Evolutionary conservation across 2,329 filamentous ascomycete species (phyloP), one percentile per base, ranked within the genome.

Genomic region (Anthostomella pinea): DNA sequence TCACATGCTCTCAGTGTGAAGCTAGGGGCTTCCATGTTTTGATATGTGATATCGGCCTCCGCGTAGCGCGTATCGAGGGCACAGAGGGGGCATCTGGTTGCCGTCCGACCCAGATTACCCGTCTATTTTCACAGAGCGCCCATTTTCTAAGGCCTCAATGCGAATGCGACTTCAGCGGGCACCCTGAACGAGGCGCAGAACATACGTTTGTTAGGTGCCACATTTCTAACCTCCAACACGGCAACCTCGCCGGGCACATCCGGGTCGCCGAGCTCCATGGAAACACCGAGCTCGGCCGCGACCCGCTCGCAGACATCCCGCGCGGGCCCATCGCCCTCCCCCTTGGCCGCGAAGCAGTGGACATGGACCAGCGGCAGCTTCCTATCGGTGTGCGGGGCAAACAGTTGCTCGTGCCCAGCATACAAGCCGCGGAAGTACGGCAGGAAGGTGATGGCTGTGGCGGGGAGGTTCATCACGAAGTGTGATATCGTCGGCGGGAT

Each of bases 381-480:
- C 8, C 69, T 69, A 7, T 60, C 58, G 1, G 78, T 83, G 39
- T 76, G 62, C 2, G 81, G 79, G 18, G 65, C 57, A 51, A 91
- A 90, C 2, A 87, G 69, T 2, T 62, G 45, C 59, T 89, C 81
- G 16, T 79, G 72, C 3, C 81, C 81, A n/a, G 76, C 67, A 59
- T 96, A 97, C 11, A 95, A 64, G 4, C 93, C 91, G 14, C 81
- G 77, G 70, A 89, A 94, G 69, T 54, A 57, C 37, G 71, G 69
- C 15, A 96, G 73, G 59, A 98, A 98, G 40, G 85, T 82, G 42
- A 93, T 83, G 1, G 93, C 91, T 1, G 81, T 85, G 2, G 90
- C 93, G 1, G 93, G 93, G 11, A 98, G 82, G 65, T 98, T 98
- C 87, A 98, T 96, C 49, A 97, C 85, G 61, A 90, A 98, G 68